Evolutionary conservation across 1,284 basidiomycete species (phyloP).

Genomic region (Ceratobasidium sp.): DNA sequence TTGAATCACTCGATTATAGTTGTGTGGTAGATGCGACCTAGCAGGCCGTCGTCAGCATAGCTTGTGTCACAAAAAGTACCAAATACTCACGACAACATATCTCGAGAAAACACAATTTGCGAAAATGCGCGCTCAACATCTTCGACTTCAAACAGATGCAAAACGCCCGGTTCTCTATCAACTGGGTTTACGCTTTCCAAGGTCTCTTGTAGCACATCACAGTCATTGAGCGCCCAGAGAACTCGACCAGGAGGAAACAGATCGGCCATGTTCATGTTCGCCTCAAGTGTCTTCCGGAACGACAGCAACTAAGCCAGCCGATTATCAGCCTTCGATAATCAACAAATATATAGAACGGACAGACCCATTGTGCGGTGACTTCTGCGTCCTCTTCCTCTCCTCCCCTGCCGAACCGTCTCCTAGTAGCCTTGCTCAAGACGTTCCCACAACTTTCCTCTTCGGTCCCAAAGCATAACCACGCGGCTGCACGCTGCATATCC

Average conservation of each 20-base stretch:
- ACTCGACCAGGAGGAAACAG: constrained; percentile 85
- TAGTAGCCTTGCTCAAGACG: constrained; percentile 43
- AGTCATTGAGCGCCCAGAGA: constrained; percentile 80
- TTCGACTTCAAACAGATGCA: constrained; percentile 74
- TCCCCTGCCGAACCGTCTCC: constrained; percentile 36
- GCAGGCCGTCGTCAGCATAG: constrained; percentile 3
- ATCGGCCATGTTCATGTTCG: constrained; percentile 82
- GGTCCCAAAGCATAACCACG: constrained; percentile 83
- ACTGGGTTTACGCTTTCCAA: constrained; percentile 59
- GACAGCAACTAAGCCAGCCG: constrained; percentile 71
- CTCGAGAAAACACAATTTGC: constrained; percentile 83
- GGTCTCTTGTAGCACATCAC: constrained; percentile 68
- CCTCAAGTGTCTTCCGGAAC: constrained; percentile 84
- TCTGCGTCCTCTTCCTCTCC: constrained; percentile 49
- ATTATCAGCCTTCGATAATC: constrained; percentile 17
- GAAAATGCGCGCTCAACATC: constrained; percentile 81
- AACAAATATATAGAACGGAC: constrained; percentile 51
- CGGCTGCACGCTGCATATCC: constrained; percentile 79
- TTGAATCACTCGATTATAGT: constrained; percentile 75
- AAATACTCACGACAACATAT: constrained; percentile 76
- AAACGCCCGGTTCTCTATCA: constrained; percentile 35
- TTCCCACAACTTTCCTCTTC: constrained; percentile 56
- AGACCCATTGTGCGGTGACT: constrained; percentile 71
- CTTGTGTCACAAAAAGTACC: neutral
- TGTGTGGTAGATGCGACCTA: constrained; percentile 76